A percentile compares a stretch with the other conserved stretches of the same genome.
Conservation (phyloP, 306 rosid species). For the Ormosia emarginata region DNA sequence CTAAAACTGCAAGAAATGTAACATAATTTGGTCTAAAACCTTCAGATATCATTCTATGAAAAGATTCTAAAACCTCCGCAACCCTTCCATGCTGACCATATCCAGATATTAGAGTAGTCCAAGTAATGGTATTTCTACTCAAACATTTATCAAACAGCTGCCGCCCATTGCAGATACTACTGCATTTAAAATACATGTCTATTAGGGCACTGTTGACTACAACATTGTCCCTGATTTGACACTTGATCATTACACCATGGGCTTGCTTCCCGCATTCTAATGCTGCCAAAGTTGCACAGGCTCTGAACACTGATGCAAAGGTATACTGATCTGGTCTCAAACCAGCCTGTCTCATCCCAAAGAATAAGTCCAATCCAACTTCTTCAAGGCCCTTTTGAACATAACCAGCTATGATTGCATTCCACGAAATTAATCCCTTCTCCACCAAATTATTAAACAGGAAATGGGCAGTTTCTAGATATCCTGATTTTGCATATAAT, state of each 20-base stretch:
- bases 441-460: constrained; percentile 43
- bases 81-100: constrained; percentile 74
- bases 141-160: constrained; percentile 49
- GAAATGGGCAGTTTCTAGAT: constrained; percentile 47
- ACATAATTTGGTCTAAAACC: constrained; percentile 66
- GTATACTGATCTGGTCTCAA: constrained; percentile 70
- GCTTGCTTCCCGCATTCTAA: constrained; percentile 68
- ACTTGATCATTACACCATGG: constrained; percentile 57
- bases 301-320: constrained; percentile 70
- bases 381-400: constrained; percentile 58
- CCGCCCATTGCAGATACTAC: constrained; percentile 54
- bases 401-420: constrained; percentile 57
- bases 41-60: constrained; percentile 56
- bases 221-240: constrained; percentile 56
- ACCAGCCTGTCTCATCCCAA: constrained; percentile 63
- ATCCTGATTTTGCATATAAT: constrained; percentile 61
- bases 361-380: constrained; percentile 52
- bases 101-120: constrained; percentile 74
- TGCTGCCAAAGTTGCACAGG: constrained; percentile 69
- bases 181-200: constrained; percentile 80
- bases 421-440: constrained; percentile 66
- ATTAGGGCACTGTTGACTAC: constrained; percentile 63
- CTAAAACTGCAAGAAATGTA: constrained; percentile 77
- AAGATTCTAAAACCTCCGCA: constrained; percentile 56
- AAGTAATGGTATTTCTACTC: constrained; percentile 61